phyloP scores from a whole-genome alignment of 2,329 filamentous ascomycete genomes.

The Pseudogymnoascus sp. region DNA sequence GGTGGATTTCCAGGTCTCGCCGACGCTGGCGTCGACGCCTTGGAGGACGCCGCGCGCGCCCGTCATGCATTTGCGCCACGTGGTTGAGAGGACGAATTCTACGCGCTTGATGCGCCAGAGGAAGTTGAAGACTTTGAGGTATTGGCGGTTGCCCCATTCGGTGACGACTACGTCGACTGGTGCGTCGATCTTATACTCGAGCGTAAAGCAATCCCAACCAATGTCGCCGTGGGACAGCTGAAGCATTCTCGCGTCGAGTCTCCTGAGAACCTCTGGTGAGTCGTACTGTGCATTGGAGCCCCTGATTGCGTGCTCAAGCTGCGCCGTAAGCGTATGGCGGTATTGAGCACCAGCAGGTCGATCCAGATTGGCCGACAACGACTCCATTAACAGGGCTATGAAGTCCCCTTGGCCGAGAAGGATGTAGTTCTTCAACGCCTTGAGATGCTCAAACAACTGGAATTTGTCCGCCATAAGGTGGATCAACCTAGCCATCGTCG shows the following conservation, averaged over 20 bases:
- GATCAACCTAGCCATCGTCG: conserved; percentile 91
- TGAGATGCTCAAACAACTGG: conserved; percentile 84
- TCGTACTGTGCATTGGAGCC: conserved; percentile 97
- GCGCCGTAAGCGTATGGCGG: conserved; percentile 92
- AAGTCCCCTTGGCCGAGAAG: conserved; percentile 95
- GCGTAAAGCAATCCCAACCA: conserved; percentile 97
- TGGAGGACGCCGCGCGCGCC: conserved; percentile 86
- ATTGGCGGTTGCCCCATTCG: conserved; percentile 90
- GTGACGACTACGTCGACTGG: conserved; percentile 96
- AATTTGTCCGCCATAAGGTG: conserved; percentile 94
- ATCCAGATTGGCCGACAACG: conserved; percentile 83
- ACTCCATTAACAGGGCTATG: conserved; percentile 95
- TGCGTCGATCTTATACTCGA: conserved; percentile 97
- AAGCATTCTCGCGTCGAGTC: conserved; percentile 95
- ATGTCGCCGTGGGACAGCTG: conserved; percentile 95
- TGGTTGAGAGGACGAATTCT: conserved; percentile 83
- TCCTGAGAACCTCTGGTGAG: conserved; percentile 78
- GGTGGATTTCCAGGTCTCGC: conserved; percentile 81
- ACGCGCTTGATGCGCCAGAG: conserved; percentile 97
- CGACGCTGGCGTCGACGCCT: conserved; percentile 63
- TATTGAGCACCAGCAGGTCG: conserved; percentile 95
- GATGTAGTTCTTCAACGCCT: conserved; percentile 89
- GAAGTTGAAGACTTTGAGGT: conserved; percentile 98
- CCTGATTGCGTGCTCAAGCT: conserved; percentile 92
- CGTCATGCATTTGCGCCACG: conserved; percentile 94